These are phyloP conservation scores for Neurospora hispaniola DNA, from an alignment of 495 filamentous ascomycete species.

Conservation along the genomic window DNA sequence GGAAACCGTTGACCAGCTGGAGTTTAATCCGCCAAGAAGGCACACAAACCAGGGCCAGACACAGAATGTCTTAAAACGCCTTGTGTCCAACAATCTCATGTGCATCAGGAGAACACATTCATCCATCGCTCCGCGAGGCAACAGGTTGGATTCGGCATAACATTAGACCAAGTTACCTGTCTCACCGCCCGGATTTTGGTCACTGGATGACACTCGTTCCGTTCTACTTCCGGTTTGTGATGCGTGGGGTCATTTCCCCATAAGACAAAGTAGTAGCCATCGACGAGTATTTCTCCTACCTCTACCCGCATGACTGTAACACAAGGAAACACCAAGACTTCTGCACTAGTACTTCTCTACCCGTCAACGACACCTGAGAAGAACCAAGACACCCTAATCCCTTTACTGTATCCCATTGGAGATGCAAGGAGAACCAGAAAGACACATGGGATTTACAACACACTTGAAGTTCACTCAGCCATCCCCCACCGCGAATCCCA, in stretches of 20 bases:
- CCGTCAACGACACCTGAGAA: background rate
- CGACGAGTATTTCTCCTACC: background rate
- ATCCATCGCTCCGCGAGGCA: background rate
- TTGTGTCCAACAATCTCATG: background rate
- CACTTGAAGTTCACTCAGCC: background rate
- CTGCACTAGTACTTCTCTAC: background rate
- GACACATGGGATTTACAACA: background rate
- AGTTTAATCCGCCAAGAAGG: background rate
- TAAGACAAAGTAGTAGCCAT: background rate
- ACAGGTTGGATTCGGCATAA: background rate
- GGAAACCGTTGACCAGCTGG: background rate
- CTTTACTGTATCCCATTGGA: background rate
- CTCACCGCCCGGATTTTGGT: background rate
- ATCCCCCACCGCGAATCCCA: background rate
- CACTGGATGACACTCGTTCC: background rate
- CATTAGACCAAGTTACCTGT: background rate
- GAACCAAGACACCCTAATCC: background rate
- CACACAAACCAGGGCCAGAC: background rate
- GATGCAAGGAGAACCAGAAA: background rate
- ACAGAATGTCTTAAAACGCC: background rate
- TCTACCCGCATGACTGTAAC: background rate
- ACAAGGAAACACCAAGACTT: background rate
- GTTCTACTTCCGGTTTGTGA: slow-evolving; percentile 1
- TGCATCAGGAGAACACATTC: background rate
- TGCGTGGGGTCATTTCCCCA: background rate